Base-by-base conservation (phyloP, 495 filamentous ascomycete genomes). In the Annulohypoxylon nitens region DNA sequence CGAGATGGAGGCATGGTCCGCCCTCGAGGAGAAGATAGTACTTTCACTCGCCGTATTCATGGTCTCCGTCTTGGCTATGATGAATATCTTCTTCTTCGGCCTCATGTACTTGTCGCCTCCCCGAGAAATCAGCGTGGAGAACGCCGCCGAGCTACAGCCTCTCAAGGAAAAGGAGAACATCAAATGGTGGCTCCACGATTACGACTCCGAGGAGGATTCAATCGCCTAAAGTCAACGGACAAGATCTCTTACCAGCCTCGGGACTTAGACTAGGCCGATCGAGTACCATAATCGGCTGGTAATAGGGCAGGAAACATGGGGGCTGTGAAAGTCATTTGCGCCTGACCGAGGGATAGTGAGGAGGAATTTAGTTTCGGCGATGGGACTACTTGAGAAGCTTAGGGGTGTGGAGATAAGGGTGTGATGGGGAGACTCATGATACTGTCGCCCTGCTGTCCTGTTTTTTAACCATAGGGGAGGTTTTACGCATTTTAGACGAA, bases 161-260 rank as follows among this genome's bases (percentile, higher is more conserved):
- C 9, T 20, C 4, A 4, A 45, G 3, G 36, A 8, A 37, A 58
- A 39, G 36, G 37, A 18, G 20, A 51, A 67, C 50, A 70, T 64
- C 9, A 62, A 30, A 6, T 74, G 71, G 67, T 74, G 71, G 71
- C 43, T 67, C 3, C 58, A 74, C 4, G 67, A 66, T n/a, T 39
- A 34, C n/a, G 71, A 66, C 37, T 20, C 8, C 11, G 64, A 51
- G 36, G 58, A 67, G 55, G 23, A 16, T 12, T 7, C 7, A 1
- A n/a, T 43, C 9, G 1, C 37, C 26, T 18, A 43, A 48, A 25
- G 5, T 41, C 14, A 25, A 41, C 37, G 11, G 16, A 18, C 0
- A 23, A 4, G 26, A 53, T 25, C 20, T 30, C 2, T 23, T 23
- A 23, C 20, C 30, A 2, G 5, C 5, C 30, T 30, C 5, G 5